phyloP scores from a whole-genome alignment of 1,284 basidiomycete genomes.

The Sporisorium exsertum region DNA sequence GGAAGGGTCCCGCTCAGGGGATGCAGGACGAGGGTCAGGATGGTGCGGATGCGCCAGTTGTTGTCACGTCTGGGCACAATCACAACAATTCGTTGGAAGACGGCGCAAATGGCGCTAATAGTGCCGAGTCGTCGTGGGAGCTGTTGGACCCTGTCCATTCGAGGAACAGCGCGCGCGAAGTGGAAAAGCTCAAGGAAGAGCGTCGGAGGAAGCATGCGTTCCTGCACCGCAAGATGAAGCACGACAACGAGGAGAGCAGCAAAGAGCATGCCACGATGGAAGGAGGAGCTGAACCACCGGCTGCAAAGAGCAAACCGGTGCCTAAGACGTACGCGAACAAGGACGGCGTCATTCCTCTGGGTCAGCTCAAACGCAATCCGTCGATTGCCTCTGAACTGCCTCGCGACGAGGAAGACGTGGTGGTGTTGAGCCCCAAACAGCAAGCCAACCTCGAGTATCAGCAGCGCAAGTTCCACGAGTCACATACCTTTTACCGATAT shows the following conservation, averaged over 20 bases:
- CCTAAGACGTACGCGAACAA: slow-evolving; percentile 35
- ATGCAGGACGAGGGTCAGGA: background rate
- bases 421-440: slow-evolving; percentile 63
- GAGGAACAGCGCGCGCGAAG: slow-evolving; percentile 31
- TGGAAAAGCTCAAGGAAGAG: slow-evolving; percentile 32
- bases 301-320: background rate
- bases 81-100: background rate
- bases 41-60: slow-evolving; percentile 4
- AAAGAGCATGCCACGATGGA: background rate
- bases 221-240: slow-evolving; percentile 30
- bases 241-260: background rate
- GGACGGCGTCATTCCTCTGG: slow-evolving; percentile 43
- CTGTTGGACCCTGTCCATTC: slow-evolving; percentile 22
- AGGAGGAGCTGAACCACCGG: background rate
- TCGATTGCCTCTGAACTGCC: slow-evolving; percentile 62
- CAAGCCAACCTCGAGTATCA: slow-evolving; percentile 65
- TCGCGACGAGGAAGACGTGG: slow-evolving; percentile 59
- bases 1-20: background rate
- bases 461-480: slow-evolving; percentile 65
- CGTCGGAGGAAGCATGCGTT: slow-evolving; percentile 18
- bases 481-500: slow-evolving; percentile 80
- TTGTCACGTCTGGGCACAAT: slow-evolving; percentile 1
- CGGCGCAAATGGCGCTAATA: background rate
- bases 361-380: slow-evolving; percentile 53
- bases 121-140: slow-evolving; percentile 26